A percentile compares a stretch with the other conserved stretches of the same genome.
Conservation (phyloP, 176 grass and related monocot species). For the Dactylis glomerata region DNA sequence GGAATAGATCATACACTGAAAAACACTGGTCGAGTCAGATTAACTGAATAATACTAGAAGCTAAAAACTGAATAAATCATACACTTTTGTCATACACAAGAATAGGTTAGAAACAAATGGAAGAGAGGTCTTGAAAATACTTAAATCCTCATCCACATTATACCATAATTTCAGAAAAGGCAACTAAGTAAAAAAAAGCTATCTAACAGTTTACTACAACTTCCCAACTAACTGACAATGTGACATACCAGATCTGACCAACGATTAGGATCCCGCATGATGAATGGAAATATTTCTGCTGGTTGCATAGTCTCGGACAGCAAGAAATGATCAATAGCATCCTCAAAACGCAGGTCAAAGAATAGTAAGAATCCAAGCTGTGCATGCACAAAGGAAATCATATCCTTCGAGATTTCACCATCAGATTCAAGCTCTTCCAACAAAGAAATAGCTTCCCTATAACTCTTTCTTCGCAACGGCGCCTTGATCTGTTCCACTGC, state of each 20-base stretch:
- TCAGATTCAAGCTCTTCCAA: slow-evolving; percentile 71
- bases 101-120: neutral
- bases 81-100: slow-evolving; percentile 9
- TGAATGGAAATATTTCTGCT: slow-evolving; percentile 95
- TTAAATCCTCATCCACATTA: neutral
- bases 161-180: neutral
- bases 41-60: slow-evolving; percentile 6
- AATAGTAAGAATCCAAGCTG: slow-evolving; percentile 94
- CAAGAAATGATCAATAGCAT: slow-evolving; percentile 91
- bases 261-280: slow-evolving; percentile 91
- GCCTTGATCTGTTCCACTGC: slow-evolving; percentile 87
- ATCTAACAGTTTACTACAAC: slow-evolving; percentile 1
- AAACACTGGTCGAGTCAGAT: neutral
- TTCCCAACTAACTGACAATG: neutral
- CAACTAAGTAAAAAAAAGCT: neutral
- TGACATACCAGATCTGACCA: slow-evolving; percentile 86
- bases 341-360: slow-evolving; percentile 85
- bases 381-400: slow-evolving; percentile 94
- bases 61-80: neutral
- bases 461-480: slow-evolving; percentile 68
- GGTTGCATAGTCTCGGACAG: slow-evolving; percentile 84
- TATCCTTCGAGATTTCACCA: slow-evolving; percentile 73
- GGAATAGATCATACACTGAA: neutral
- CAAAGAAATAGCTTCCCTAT: slow-evolving; percentile 72
- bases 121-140: neutral